Percentiles rank a stretch among this genome's conserved stretches.
These are phyloP conservation scores for Tolypocladium pustulatum DNA, from an alignment of 2,329 filamentous ascomycete genomes.

Conservation along the genomic window DNA sequence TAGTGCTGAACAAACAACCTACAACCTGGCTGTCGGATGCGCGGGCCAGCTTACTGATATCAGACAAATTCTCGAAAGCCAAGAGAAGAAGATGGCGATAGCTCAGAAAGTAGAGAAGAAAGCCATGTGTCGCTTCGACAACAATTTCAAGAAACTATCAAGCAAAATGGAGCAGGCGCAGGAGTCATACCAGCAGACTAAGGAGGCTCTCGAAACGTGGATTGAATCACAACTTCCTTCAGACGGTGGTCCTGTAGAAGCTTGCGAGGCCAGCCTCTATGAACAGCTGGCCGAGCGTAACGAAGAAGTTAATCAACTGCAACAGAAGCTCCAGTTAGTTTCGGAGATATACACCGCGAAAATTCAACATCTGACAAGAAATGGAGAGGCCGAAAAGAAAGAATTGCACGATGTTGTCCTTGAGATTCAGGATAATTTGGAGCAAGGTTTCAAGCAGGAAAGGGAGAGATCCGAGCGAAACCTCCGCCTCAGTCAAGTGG, in stretches of 20 bases:
- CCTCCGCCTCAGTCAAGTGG: conserved; percentile 5
- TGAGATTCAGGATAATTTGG: conserved; percentile 11
- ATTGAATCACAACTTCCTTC: conserved; percentile 1
- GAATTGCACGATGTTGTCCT: conserved; percentile 8
- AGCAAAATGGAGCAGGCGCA: conserved; percentile 2
- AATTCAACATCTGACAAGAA: conserved; percentile 8
- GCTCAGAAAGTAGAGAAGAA: not conserved
- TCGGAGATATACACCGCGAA: conserved; percentile 9
- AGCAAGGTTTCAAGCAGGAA: conserved; percentile 12
- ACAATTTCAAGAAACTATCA: not conserved
- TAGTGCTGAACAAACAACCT: not conserved
- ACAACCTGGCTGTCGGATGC: not conserved
- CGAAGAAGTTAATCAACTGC: conserved; percentile 9
- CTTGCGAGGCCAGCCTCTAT: conserved; percentile 6
- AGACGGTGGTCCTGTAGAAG: conserved; percentile 1
- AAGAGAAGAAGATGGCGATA: not conserved
- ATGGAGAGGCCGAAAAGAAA: conserved; percentile 6
- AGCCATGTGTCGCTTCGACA: not conserved
- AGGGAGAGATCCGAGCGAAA: conserved; percentile 8
- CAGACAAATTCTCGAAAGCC: not conserved
- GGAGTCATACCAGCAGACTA: conserved; percentile 8
- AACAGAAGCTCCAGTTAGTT: conserved; percentile 9
- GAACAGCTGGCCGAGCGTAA: conserved; percentile 10
- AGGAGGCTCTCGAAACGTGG: conserved; percentile 5
- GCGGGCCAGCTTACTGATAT: not conserved